These are phyloP conservation scores for Pyricularia grisea DNA, from an alignment of 2,329 filamentous ascomycete species.

Conservation along the genomic window DNA sequence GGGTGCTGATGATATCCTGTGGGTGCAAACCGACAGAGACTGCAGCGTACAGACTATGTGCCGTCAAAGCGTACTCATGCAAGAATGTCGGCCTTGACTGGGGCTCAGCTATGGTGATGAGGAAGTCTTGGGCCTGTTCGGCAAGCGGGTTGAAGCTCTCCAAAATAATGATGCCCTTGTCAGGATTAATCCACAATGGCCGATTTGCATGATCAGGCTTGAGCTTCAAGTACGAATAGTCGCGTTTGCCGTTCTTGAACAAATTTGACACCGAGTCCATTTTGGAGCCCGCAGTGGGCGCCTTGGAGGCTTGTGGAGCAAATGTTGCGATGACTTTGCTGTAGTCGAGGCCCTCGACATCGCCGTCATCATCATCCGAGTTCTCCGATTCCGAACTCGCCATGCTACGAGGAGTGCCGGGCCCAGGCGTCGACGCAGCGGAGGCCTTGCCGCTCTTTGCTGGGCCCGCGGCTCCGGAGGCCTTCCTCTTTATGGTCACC, in stretches of 20 bases:
- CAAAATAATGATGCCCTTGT: slow-evolving; percentile 65
- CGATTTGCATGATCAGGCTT: slow-evolving; percentile 40
- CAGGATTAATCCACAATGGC: slow-evolving; percentile 79
- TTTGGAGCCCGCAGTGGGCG: slow-evolving; percentile 7
- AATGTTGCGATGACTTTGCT: slow-evolving; percentile 49
- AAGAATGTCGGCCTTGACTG: slow-evolving; percentile 78
- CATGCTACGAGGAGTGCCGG: slow-evolving; percentile 49
- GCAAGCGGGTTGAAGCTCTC: slow-evolving; percentile 88
- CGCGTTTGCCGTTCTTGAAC: slow-evolving; percentile 26
- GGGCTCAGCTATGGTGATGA: slow-evolving; percentile 89
- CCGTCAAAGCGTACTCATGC: slow-evolving; percentile 84
- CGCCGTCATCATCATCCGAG: slow-evolving; percentile 41
- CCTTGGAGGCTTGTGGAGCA: slow-evolving; percentile 34
- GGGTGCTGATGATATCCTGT: slow-evolving; percentile 75
- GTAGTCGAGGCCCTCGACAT: background rate
- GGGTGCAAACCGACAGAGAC: slow-evolving; percentile 82
- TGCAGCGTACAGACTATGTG: slow-evolving; percentile 84
- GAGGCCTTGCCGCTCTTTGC: slow-evolving; percentile 49
- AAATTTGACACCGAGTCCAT: slow-evolving; percentile 20
- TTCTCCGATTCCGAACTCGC: slow-evolving; percentile 40
- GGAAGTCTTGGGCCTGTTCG: slow-evolving; percentile 78
- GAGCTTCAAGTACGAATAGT: slow-evolving; percentile 65
- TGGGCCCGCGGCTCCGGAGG: slow-evolving; percentile 35
- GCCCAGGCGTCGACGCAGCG: slow-evolving; percentile 49
- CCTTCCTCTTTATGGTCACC: slow-evolving; percentile 51